Conservation (phyloP, 352 stramenopile genomes). For the Phytophthora brassicae region DNA sequence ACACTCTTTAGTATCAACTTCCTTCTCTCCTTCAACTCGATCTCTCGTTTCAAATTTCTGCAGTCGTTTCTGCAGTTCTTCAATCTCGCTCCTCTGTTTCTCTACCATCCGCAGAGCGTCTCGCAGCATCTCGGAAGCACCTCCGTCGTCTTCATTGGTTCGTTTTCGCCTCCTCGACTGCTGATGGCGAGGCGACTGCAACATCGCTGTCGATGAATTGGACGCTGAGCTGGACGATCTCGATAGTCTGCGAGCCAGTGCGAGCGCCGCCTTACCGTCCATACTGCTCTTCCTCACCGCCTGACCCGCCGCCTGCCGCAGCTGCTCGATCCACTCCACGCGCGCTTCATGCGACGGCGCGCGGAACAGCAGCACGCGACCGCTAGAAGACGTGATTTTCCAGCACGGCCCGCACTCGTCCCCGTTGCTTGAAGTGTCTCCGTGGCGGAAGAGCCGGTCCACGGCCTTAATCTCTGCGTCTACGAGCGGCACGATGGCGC, state of each 20-base stretch:
- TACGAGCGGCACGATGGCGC: constrained; percentile 52
- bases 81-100: constrained; percentile 75
- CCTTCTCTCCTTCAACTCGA: neutral
- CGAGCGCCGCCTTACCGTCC: constrained; percentile 32
- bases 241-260: constrained; percentile 29
- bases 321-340: constrained; percentile 51
- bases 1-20: neutral
- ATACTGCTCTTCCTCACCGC: constrained; percentile 22
- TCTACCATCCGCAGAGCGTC: constrained; percentile 69
- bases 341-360: constrained; percentile 50
- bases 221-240: constrained; percentile 35
- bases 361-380: constrained; percentile 66
- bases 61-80: constrained; percentile 46
- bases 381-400: constrained; percentile 62
- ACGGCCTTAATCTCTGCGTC: constrained; percentile 53
- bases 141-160: constrained; percentile 31
- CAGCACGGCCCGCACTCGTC: constrained; percentile 75
- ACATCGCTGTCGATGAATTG: constrained; percentile 18
- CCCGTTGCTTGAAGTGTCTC: constrained; percentile 7
- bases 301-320: constrained; percentile 36
- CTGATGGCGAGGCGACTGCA: constrained; percentile 21
- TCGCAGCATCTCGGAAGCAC: constrained; percentile 62
- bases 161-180: constrained; percentile 21
- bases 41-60: constrained; percentile 12
- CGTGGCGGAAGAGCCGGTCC: constrained; percentile 58